Evolutionary conservation across 2,329 filamentous ascomycete species (phyloP).

Genomic region (Aurifilum marmelostoma): DNA sequence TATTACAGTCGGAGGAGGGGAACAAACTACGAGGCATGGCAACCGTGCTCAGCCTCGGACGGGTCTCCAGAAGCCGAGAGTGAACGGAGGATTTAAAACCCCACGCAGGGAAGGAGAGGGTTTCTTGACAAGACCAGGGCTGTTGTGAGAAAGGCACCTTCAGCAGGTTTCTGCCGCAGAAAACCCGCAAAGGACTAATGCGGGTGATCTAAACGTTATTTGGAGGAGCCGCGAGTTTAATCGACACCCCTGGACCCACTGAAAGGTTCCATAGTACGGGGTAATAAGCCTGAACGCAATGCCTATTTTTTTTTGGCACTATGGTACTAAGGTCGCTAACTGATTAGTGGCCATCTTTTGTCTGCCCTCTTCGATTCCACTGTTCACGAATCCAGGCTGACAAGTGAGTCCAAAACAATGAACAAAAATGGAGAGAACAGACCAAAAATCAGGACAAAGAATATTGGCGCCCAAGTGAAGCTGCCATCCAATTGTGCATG

Average conservation of each 20-base stretch:
- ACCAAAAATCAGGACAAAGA: not conserved
- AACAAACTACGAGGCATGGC: not conserved
- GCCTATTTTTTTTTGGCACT: not conserved
- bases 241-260: slow-evolving; percentile 3
- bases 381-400: not conserved
- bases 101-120: not conserved
- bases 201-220: slow-evolving; percentile 28
- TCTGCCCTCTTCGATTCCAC: not conserved
- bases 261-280: not conserved
- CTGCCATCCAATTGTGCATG: not conserved
- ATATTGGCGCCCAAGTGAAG: not conserved
- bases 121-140: slow-evolving; percentile 1
- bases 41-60: slow-evolving; percentile 21
- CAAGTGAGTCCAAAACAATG: not conserved
- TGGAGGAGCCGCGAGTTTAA: slow-evolving; percentile 24
- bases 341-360: not conserved
- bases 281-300: slow-evolving; percentile 7
- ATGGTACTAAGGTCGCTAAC: not conserved
- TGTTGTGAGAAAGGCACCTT: too few species aligned
- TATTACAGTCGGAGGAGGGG: not conserved
- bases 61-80: slow-evolving; percentile 22
- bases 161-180: slow-evolving; percentile 6
- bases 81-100: not conserved
- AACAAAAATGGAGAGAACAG: not conserved
- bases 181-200: slow-evolving; percentile 1